phyloP scores from a whole-genome alignment of 352 stramenopile species.

The Phytophthora pinifolia region DNA sequence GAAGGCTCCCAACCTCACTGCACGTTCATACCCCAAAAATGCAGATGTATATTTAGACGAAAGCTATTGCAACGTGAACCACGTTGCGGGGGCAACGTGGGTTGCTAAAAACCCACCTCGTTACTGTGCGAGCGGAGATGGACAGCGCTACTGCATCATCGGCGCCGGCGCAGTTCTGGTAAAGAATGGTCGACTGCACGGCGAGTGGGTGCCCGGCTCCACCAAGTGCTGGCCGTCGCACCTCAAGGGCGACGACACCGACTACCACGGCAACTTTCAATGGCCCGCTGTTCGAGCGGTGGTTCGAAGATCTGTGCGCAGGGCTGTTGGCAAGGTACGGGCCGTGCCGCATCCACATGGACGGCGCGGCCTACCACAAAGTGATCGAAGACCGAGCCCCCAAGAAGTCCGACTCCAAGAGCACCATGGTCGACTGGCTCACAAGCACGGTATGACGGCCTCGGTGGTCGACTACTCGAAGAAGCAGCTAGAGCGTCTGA shows the following conservation, averaged over 20 bases:
- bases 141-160: slow-evolving; percentile 5
- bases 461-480: no score
- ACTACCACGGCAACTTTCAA: slow-evolving; percentile 16
- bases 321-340: background rate
- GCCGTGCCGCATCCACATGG: slow-evolving; percentile 5
- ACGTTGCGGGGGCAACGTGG: slow-evolving; percentile 2
- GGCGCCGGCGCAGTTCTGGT: no score
- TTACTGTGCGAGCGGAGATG: slow-evolving; percentile 1
- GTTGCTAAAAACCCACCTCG: background rate
- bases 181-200: background rate
- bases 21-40: background rate
- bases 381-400: background rate
- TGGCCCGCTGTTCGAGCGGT: background rate
- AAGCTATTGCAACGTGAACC: slow-evolving; percentile 6
- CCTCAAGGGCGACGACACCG: background rate
- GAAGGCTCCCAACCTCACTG: background rate
- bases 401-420: no score
- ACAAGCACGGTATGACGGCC: no score
- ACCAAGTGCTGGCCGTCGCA: background rate
- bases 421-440: no score
- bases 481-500: no score
- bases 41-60: slow-evolving; percentile 7
- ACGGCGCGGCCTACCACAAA: slow-evolving; percentile 10
- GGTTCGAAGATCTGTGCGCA: background rate
- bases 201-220: background rate